Conservation (phyloP, 2,329 filamentous ascomycete species). For the Biscogniauxia sp. region DNA sequence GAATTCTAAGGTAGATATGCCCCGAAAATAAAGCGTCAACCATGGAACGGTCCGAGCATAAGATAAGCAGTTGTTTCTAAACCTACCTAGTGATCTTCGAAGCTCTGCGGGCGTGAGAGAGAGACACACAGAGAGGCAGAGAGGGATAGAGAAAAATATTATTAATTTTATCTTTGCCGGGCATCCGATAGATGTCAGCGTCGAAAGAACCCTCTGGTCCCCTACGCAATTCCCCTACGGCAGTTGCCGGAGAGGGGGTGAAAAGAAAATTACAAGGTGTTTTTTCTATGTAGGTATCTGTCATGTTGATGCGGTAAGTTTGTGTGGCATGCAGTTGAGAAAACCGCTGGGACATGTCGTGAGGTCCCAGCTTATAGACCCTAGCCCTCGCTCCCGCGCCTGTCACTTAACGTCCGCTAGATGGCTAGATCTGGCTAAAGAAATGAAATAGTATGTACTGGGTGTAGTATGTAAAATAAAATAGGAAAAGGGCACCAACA, state of each 20-base stretch:
- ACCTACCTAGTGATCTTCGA: conserved; percentile 5
- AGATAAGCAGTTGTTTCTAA: conserved; percentile 17
- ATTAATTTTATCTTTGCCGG: conserved; percentile 14
- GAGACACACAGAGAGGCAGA: not conserved
- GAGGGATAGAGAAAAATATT: not conserved
- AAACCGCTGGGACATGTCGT: conserved; percentile 20
- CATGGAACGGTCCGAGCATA: conserved; percentile 17
- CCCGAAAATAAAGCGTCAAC: conserved; percentile 17
- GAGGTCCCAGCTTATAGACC: conserved; percentile 13
- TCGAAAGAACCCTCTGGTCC: conserved; percentile 11
- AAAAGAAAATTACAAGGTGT: conserved; percentile 2
- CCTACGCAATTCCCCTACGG: conserved; percentile 11
- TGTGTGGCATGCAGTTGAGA: conserved; percentile 23
- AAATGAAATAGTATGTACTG: too few relatives aligned
- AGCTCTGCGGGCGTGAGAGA: not conserved
- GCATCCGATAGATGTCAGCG: conserved; percentile 16
- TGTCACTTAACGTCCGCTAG: conserved; percentile 12
- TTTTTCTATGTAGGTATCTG: conserved; percentile 16
- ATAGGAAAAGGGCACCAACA: conserved; percentile 1
- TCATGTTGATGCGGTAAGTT: conserved; percentile 20
- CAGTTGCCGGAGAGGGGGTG: conserved; percentile 8
- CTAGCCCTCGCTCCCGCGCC: conserved; percentile 16
- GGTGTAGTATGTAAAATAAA: too few relatives aligned
- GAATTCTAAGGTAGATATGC: conserved; percentile 9
- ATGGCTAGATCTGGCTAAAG: conserved; percentile 18